These are phyloP conservation scores for Kalmusia sp. DNA, from an alignment of 2,329 filamentous ascomycete species.

Conservation along the genomic window DNA sequence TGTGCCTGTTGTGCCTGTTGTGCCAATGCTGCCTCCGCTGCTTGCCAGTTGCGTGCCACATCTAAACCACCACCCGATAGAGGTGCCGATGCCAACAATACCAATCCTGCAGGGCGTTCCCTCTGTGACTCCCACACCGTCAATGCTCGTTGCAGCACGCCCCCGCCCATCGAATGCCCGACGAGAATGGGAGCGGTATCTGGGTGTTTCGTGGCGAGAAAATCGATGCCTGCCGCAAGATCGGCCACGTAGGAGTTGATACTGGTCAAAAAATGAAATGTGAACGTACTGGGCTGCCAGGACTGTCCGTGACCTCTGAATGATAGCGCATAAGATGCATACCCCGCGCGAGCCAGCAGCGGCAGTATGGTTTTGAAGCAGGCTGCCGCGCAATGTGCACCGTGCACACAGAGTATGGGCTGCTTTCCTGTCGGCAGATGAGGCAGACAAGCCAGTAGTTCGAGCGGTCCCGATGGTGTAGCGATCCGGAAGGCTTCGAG, in stretches of 20 bases:
- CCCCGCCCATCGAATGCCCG: conserved; percentile 15
- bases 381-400: conserved; percentile 11
- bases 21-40: conserved; percentile 2
- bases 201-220: neutral
- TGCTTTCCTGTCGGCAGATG: neutral
- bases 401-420: conserved; percentile 12
- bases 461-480: conserved; percentile 12
- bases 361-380: conserved; percentile 14
- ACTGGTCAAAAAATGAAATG: conserved; percentile 5
- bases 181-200: conserved; percentile 5
- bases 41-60: conserved; percentile 13
- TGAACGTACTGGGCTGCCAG: conserved; percentile 11
- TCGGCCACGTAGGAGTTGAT: conserved; percentile 7
- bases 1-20: neutral
- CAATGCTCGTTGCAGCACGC: conserved; percentile 9
- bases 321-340: conserved; percentile 12
- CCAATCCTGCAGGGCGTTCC: neutral
- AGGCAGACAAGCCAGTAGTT: conserved; percentile 9
- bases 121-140: neutral
- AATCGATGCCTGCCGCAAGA: neutral
- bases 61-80: conserved; percentile 12
- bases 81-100: conserved; percentile 9
- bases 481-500: neutral
- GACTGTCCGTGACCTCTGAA: conserved; percentile 12
- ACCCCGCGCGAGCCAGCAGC: conserved; percentile 6